Evolutionary conservation across 495 filamentous ascomycete species (phyloP).

Genomic region (Penicillium daleae): DNA sequence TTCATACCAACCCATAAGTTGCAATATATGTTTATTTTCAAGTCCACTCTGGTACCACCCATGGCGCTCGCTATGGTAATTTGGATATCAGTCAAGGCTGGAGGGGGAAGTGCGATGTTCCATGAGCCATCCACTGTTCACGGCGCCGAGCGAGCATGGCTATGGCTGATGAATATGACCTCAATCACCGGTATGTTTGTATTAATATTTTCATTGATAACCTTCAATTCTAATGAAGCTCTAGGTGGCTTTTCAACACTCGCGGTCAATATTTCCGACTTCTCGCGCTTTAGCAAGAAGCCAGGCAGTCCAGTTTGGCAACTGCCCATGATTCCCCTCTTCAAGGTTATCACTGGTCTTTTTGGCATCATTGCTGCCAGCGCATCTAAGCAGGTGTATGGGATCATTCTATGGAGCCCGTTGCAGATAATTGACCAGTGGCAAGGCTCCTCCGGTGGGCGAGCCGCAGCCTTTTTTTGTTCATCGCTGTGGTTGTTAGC

Average conservation of each 20-base stretch:
- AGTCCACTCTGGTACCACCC: conserved; percentile 39
- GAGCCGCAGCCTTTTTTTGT: conserved; percentile 61
- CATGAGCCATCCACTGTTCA: conserved; percentile 9
- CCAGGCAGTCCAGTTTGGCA: conserved; percentile 51
- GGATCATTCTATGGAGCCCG: conserved; percentile 57
- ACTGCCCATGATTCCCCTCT: conserved; percentile 23
- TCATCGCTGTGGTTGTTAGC: conserved; percentile 2
- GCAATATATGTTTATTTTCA: conserved; percentile 56
- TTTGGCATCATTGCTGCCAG: conserved; percentile 57
- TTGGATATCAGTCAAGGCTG: no score
- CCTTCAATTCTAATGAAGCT: not conserved
- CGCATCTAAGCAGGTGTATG: conserved; percentile 53
- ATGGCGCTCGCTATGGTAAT: conserved; percentile 11
- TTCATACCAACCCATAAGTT: conserved; percentile 54
- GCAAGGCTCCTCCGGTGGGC: conserved; percentile 43
- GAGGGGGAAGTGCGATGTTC: no score
- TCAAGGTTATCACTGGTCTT: conserved; percentile 32
- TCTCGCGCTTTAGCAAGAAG: conserved; percentile 59
- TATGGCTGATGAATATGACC: no score
- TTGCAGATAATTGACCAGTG: conserved; percentile 53
- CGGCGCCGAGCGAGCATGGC: not conserved
- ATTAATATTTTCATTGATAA: not conserved
- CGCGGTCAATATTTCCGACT: conserved; percentile 61
- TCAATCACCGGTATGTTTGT: not conserved
- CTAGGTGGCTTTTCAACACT: conserved; percentile 31